Conservation (phyloP, 2,329 filamentous ascomycete species). For the Fusarium phyllophilum region DNA sequence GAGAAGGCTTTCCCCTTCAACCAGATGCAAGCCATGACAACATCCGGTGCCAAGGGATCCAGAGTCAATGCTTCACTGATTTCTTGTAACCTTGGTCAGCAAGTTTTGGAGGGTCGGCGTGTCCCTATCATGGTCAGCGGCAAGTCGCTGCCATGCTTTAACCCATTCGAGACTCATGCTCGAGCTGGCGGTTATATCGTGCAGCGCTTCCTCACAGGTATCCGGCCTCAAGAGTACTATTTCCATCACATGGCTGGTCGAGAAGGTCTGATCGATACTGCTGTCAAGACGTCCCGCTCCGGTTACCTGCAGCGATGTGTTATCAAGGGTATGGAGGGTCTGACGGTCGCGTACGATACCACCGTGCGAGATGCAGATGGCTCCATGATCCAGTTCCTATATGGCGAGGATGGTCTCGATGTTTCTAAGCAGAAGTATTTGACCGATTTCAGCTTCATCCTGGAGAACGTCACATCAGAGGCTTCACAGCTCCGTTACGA, state of each 20-base stretch:
- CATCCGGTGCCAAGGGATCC: conserved; percentile 92
- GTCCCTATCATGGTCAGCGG: conserved; percentile 98
- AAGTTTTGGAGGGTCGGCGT: conserved; percentile 92
- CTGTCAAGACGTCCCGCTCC: conserved; percentile 96
- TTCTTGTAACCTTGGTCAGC: conserved; percentile 96
- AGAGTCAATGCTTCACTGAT: conserved; percentile 96
- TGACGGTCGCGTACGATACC: conserved; percentile 91
- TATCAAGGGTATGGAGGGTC: conserved; percentile 98
- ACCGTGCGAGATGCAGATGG: conserved; percentile 96
- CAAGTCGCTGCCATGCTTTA: conserved; percentile 94
- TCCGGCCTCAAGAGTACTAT: conserved; percentile 97
- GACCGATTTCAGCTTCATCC: conserved; percentile 87
- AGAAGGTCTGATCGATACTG: conserved; percentile 98
- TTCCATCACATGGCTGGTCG: conserved; percentile 99
- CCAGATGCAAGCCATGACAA: conserved; percentile 99
- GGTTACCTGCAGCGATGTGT: conserved; percentile 96
- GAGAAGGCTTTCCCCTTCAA: conserved; percentile 95
- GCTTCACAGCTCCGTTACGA: conserved; percentile 79
- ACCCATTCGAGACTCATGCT: conserved; percentile 87
- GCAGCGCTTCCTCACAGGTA: conserved; percentile 96
- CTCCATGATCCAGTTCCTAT: conserved; percentile 92
- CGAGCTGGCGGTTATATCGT: conserved; percentile 93
- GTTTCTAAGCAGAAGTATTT: conserved; percentile 94
- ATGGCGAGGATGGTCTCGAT: conserved; percentile 95
- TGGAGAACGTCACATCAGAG: conserved; percentile 85